Percentiles rank a stretch among this genome's conserved stretches.
Conservation (phyloP, 2,329 filamentous ascomycete species). For the Talaromyces sp. region DNA sequence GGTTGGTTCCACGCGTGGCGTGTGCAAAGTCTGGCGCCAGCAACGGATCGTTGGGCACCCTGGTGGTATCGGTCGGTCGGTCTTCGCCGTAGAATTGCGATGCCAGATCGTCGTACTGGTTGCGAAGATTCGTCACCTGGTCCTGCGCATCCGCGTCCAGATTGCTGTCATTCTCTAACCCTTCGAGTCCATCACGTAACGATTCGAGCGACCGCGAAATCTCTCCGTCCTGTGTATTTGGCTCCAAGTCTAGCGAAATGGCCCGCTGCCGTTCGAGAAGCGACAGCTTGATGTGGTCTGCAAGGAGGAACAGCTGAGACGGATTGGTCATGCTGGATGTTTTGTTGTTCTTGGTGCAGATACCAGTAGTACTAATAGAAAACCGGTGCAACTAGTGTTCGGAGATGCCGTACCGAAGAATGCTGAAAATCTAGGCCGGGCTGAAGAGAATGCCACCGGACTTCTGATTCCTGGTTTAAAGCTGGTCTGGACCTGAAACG, state of each 20-base stretch:
- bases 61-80: slow-evolving; percentile 50
- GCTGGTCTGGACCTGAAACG: background rate
- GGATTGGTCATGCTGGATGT: slow-evolving; percentile 46
- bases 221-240: slow-evolving; percentile 78
- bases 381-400: background rate
- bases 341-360: background rate
- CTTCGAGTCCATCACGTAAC: slow-evolving; percentile 72
- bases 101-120: slow-evolving; percentile 71
- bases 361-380: background rate
- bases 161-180: slow-evolving; percentile 53
- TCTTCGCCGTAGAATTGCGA: slow-evolving; percentile 72
- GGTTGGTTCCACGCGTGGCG: slow-evolving; percentile 43
- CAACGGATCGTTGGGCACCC: slow-evolving; percentile 58
- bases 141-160: slow-evolving; percentile 57
- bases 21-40: slow-evolving; percentile 62
- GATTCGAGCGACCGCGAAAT: slow-evolving; percentile 86
- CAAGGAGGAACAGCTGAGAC: slow-evolving; percentile 80
- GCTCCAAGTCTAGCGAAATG: slow-evolving; percentile 71
- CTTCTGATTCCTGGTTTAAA: background rate
- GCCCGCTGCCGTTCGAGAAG: slow-evolving; percentile 87
- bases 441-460: background rate
- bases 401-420: background rate
- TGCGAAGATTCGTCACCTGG: slow-evolving; percentile 63
- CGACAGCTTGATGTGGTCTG: slow-evolving; percentile 95
- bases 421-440: background rate